Percentiles rank a stretch among this genome's conserved stretches.
These are phyloP conservation scores for Diplodia seriata DNA, from an alignment of 2,329 filamentous ascomycete species.

Conservation along the genomic window DNA sequence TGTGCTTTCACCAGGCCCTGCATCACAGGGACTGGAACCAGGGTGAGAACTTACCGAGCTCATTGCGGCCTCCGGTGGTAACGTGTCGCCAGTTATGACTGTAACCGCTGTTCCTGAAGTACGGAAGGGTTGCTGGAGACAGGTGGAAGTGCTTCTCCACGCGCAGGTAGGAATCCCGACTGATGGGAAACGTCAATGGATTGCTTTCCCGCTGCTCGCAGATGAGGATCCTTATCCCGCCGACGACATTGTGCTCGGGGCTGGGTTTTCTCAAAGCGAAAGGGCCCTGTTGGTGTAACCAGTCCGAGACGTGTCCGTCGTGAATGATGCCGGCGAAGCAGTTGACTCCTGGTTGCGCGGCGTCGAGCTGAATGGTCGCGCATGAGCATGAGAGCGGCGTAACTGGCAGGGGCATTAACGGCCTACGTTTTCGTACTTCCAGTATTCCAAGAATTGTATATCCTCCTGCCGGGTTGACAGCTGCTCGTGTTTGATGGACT, in stretches of 20 bases:
- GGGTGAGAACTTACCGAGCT: slow-evolving; percentile 12
- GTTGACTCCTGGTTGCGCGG: slow-evolving; percentile 5
- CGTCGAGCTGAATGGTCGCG: background rate
- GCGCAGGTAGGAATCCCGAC: slow-evolving; percentile 5
- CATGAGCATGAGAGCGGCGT: background rate
- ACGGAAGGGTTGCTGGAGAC: slow-evolving; percentile 19
- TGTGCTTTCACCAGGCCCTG: background rate
- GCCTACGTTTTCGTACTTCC: slow-evolving; percentile 25
- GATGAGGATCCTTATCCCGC: slow-evolving; percentile 22
- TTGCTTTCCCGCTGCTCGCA: slow-evolving; percentile 20
- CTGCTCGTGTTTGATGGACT: slow-evolving; percentile 21
- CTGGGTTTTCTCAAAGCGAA: background rate
- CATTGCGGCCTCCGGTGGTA: slow-evolving; percentile 3
- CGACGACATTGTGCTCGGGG: background rate
- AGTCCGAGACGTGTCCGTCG: slow-evolving; percentile 15
- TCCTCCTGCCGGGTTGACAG: slow-evolving; percentile 6
- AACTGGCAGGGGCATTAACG: background rate
- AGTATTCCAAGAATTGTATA: slow-evolving; percentile 19
- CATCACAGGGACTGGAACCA: background rate
- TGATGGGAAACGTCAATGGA: slow-evolving; percentile 21
- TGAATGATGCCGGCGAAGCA: slow-evolving; percentile 19
- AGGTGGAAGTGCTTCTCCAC: slow-evolving; percentile 16
- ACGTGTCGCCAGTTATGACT: slow-evolving; percentile 13
- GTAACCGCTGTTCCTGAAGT: slow-evolving; percentile 15
- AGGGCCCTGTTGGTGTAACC: slow-evolving; percentile 16